Percentiles rank a stretch among this genome's conserved stretches.
These are phyloP conservation scores for Ruellia speciosa DNA, from an alignment of 305 asterid species.

Conservation along the genomic window DNA sequence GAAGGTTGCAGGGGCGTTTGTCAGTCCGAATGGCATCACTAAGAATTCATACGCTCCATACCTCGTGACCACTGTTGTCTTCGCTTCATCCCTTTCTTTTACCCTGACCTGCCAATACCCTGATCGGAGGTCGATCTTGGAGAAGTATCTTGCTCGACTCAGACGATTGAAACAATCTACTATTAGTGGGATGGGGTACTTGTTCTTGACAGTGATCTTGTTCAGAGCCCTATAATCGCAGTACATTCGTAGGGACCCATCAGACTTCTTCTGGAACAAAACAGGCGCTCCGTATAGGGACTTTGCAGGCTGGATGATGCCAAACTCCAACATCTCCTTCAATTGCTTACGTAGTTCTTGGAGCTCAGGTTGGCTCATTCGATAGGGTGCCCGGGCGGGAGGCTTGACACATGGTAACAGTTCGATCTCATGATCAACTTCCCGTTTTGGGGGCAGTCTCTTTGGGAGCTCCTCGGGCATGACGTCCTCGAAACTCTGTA, in stretches of 20 bases:
- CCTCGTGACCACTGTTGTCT: too few relatives aligned
- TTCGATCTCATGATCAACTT: not conserved
- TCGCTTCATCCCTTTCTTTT: too few relatives aligned
- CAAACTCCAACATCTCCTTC: not conserved
- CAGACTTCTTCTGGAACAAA: not conserved
- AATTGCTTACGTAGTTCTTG: not conserved
- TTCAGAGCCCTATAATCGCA: not conserved
- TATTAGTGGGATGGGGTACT: not conserved
- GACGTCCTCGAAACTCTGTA: not conserved
- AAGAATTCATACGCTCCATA: too few relatives aligned
- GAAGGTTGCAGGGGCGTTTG: too few relatives aligned
- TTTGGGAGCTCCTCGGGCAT: not conserved
- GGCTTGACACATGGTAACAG: not conserved
- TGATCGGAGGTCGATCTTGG: not conserved
- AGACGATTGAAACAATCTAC: not conserved
- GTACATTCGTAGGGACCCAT: not conserved
- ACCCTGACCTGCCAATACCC: not conserved
- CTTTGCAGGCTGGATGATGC: not conserved
- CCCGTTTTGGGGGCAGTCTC: not conserved
- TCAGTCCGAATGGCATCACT: too few relatives aligned
- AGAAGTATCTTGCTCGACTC: not conserved
- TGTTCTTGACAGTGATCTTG: not conserved
- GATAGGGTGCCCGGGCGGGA: not conserved
- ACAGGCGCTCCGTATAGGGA: not conserved
- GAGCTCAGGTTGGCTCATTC: not conserved